Evolutionary conservation across 2,329 filamentous ascomycete genomes (phyloP), one percentile per base, ranked within the genome.

Genomic region (Sphaerulina populicola): DNA sequence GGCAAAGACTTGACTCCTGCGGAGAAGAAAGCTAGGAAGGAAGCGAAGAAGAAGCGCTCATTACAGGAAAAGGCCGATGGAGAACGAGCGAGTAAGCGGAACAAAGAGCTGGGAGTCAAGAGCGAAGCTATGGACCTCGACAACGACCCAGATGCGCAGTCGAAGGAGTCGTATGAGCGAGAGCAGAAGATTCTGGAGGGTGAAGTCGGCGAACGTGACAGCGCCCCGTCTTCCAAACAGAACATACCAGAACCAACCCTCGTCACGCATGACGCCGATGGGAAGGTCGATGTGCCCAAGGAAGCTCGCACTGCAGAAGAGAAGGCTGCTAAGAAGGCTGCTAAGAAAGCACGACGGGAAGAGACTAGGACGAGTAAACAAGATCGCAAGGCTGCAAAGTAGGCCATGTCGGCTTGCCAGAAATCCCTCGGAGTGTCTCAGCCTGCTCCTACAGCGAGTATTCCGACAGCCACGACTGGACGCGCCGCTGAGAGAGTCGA

Each of bases 301-400:
- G 51, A 49, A 44, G 51, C 52, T 1, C 51, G 50, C 33, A 57
- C 53, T 9, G 62, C 65, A 21, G 63, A 64, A 42, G 74, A 77
- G 55, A 77, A 76, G 63, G 76, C 76, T 56, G 74, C 75, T 49
- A 70, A 76, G 55, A 80, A 77, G 66, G 70, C 69, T 57, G 72
- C 69, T 53, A 81, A 81, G 72, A 79, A 78, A 64, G 72, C 74
- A 61, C 71, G 74, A 60, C 69, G 70, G 51, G 67, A 71, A 59
- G 72, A 72, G 30, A 21, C 35, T 15, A 46, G 49, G 35, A 23
- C 40, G 21, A 43, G n/a, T 43, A 14, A 27, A 7, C 12, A 15
- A 12, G 36, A 11, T 49, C 12, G 30, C 3, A 12, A 42, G 30
- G 2, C 2, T 23, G 30, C 30, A 43, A 29, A 14, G 6, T 9